Evolutionary conservation across 441 rosid species (phyloP).

Genomic region (Jatropha multifida): DNA sequence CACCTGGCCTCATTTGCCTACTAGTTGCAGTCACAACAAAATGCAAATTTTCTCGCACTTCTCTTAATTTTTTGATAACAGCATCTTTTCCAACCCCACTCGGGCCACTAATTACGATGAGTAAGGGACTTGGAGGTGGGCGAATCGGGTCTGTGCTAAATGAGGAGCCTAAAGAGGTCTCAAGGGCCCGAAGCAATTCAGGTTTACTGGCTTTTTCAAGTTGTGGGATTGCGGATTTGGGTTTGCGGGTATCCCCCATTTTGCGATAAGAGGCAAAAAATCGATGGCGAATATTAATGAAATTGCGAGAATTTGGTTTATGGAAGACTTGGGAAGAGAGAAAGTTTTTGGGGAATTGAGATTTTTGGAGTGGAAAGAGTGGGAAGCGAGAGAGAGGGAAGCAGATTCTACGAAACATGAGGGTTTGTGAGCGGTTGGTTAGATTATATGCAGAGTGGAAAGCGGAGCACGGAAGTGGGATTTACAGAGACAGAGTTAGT

Average conservation of each 20-base stretch:
- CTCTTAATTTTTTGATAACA: conserved; percentile 62
- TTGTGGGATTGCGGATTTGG: conserved; percentile 34
- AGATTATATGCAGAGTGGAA: background rate
- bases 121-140: conserved; percentile 59
- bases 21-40: conserved; percentile 93
- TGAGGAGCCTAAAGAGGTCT: conserved; percentile 55
- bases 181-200: conserved; percentile 70
- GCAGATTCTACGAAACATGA: conserved; percentile 58
- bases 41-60: conserved; percentile 54
- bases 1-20: conserved; percentile 71
- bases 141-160: conserved; percentile 44
- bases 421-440: conserved; percentile 13
- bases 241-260: conserved; percentile 52
- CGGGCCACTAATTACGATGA: conserved; percentile 81
- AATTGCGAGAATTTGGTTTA: conserved; percentile 18
- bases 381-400: conserved; percentile 42
- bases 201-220: conserved; percentile 52
- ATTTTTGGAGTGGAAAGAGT: conserved; percentile 5
- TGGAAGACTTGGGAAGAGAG: background rate
- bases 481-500: background rate
- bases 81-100: conserved; percentile 97
- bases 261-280: conserved; percentile 36
- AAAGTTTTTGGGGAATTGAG: conserved; percentile 13
- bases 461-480: background rate
- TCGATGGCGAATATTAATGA: conserved; percentile 22